A percentile compares a stretch with the other conserved stretches of the same genome.
Conservation (phyloP, 208 protist species). For the Phytomonas serpens region DNA sequence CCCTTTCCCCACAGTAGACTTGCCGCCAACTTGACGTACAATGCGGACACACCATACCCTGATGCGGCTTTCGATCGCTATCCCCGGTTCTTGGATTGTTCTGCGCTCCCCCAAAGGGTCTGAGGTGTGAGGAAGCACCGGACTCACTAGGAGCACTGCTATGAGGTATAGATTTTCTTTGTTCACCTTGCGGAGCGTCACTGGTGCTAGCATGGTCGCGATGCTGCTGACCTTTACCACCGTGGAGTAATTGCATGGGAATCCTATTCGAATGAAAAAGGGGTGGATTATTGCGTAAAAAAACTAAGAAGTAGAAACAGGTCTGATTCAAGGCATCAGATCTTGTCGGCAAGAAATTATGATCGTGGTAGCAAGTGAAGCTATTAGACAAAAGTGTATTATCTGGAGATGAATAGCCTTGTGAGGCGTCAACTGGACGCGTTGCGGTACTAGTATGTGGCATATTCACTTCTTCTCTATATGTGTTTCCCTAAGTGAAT, state of each 20-base stretch:
- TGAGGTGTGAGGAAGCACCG: background rate
- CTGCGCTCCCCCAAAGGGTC: background rate
- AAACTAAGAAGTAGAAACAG: slow-evolving; percentile 70
- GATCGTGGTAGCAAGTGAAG: background rate
- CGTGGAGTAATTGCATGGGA: slow-evolving; percentile 16
- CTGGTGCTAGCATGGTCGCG: background rate
- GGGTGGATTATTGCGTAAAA: slow-evolving; percentile 55
- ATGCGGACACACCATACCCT: background rate
- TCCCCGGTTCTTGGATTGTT: background rate
- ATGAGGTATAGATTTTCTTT: background rate
- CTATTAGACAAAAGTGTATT: background rate
- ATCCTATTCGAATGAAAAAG: slow-evolving; percentile 77
- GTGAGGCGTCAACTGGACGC: background rate
- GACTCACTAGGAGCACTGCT: background rate
- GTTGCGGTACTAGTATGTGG: background rate
- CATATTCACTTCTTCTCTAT: background rate
- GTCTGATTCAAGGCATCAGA: slow-evolving; percentile 13
- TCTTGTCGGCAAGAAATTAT: background rate
- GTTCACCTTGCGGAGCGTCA: background rate
- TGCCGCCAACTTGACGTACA: background rate
- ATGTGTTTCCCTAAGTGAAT: background rate
- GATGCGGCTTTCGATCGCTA: background rate
- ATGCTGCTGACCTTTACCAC: background rate
- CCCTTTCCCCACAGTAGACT: background rate
- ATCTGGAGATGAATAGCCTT: background rate